phyloP scores from a whole-genome alignment of 2,329 filamentous ascomycete genomes.

The Botrytis fragariae region DNA sequence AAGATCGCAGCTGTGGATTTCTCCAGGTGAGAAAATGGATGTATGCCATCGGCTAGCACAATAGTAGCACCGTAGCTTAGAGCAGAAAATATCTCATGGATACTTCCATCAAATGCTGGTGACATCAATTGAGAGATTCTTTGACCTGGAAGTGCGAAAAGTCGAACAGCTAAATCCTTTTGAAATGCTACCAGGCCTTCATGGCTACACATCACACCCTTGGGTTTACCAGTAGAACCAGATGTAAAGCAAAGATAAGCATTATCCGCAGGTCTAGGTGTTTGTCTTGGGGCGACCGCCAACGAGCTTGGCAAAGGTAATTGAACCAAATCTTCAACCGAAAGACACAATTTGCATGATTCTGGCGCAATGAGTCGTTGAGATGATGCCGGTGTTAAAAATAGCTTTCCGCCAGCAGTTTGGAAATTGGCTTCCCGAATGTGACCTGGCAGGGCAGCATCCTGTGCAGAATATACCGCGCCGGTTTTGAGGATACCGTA shows the following conservation, averaged over 20 bases:
- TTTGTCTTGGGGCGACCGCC: background rate
- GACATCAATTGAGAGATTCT: slow-evolving; percentile 45
- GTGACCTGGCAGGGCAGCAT: slow-evolving; percentile 29
- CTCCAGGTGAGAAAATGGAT: slow-evolving; percentile 19
- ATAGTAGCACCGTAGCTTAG: slow-evolving; percentile 14
- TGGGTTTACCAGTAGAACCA: slow-evolving; percentile 45
- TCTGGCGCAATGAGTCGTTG: slow-evolving; percentile 19
- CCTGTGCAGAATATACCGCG: slow-evolving; percentile 38
- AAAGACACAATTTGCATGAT: slow-evolving; percentile 16
- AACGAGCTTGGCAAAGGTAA: slow-evolving; percentile 1
- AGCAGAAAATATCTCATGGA: slow-evolving; percentile 37
- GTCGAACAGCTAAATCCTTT: slow-evolving; percentile 36
- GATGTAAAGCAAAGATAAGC: slow-evolving; percentile 48
- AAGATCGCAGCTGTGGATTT: slow-evolving; percentile 11
- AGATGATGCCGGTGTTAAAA: slow-evolving; percentile 27
- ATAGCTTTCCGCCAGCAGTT: slow-evolving; percentile 32
- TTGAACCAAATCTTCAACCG: slow-evolving; percentile 18
- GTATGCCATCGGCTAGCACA: background rate
- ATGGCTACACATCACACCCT: slow-evolving; percentile 43
- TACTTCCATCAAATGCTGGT: slow-evolving; percentile 45
- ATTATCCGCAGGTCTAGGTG: slow-evolving; percentile 6
- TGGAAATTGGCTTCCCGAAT: slow-evolving; percentile 32
- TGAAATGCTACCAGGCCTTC: slow-evolving; percentile 41
- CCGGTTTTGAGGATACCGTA: slow-evolving; percentile 40
- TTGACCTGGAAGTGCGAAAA: slow-evolving; percentile 38